Evolutionary conservation across 176 grass and related monocot genomes (phyloP).

Genomic region (Oryza australiensis): DNA sequence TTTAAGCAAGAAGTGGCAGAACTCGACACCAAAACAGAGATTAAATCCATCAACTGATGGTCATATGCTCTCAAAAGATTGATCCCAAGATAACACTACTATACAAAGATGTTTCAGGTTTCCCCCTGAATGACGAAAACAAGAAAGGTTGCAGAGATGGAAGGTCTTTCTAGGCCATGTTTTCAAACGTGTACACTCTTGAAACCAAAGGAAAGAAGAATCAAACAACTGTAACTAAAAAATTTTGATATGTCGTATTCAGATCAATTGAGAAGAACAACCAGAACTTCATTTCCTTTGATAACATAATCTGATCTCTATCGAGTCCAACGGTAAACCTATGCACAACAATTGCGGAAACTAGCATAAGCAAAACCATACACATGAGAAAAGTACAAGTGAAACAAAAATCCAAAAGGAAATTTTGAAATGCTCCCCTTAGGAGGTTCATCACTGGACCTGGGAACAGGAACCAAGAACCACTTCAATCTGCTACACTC

Average conservation of each 20-base stretch:
- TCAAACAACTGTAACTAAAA: not conserved
- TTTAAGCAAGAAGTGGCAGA: not conserved
- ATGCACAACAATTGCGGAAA: too few species aligned
- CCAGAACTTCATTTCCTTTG: not conserved
- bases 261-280: not conserved
- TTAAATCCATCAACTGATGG: not conserved
- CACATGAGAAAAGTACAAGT: not conserved
- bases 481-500: not conserved
- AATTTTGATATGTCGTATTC: not conserved
- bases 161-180: not conserved
- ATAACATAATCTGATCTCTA: not conserved
- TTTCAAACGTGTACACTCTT: not conserved
- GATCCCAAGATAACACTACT: not conserved
- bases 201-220: not conserved
- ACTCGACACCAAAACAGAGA: not conserved
- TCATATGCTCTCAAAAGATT: not conserved
- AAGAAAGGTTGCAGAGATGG: not conserved
- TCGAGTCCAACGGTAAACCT: too few species aligned
- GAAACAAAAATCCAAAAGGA: not conserved
- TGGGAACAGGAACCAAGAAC: not conserved
- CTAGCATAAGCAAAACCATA: not conserved
- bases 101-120: constrained; percentile 10
- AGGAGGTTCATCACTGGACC: not conserved
- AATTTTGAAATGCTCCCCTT: not conserved
- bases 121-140: not conserved